Base-by-base conservation (phyloP, 345 rosid species). In the Eutrema japonicum region DNA sequence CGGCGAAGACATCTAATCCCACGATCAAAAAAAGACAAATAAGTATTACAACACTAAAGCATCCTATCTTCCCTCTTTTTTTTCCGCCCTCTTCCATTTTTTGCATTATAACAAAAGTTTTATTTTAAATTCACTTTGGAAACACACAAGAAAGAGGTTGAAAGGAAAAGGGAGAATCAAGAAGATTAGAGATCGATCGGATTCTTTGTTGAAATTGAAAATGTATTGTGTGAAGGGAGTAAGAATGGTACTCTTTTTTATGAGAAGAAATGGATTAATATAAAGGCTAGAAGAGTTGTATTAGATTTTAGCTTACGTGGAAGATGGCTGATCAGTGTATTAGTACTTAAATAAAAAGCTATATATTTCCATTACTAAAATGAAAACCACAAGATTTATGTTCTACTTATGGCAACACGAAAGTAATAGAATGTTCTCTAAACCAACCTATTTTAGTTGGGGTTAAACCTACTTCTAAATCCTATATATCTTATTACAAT, bases 1-100 rank as follows among this genome's bases (percentile, higher is more conserved):
- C 57, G 10, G 71, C 71, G 4, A 37, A 1, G 63, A 64, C 10
- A 65, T 64, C 77, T 46, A 73, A 55, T 51, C 64, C 56, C 32
- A 73, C 56, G 22, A 55, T 56, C 64, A 63, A 22, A 46, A 47
- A 2, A 26, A 73, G 11, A 49, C 50, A 27, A 64, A 64, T 3
- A 55, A 47, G 22, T 33, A 45, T 53, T 22, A n/a, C 2, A 16
- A 63, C 37, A 46, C 12, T 22, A 10, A 9, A 36, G 58, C 65
- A 64, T 64, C 47, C 41, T 45, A 47, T 43, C 70, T 64, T 72
- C 37, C 14, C 16, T 30, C 12, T 14, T 13, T 37, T 14, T 12
- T 7, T 42, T 4, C 22, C n/a, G n/a, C n/a, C 52, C 26, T 10
- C 61, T 71, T 10, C 53, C 61, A 72, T 72, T 40, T 60, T 68